A percentile compares a stretch with the other conserved stretches of the same genome.
phyloP scores from a whole-genome alignment of 2,329 filamentous ascomycete species.

The Arthroderma sp. region DNA sequence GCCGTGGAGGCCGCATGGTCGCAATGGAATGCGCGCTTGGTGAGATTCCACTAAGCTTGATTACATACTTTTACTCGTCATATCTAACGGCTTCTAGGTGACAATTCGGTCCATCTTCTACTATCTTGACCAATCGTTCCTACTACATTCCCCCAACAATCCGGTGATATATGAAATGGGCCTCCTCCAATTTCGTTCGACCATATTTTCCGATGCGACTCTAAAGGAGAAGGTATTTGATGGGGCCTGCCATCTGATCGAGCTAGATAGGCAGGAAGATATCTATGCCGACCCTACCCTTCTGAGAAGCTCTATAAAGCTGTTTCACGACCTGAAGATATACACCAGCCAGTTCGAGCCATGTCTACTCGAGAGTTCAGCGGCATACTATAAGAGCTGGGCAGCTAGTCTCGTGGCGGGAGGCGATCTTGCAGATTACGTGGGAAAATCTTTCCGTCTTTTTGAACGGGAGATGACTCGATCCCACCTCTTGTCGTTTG shows the following conservation, averaged over 20 bases:
- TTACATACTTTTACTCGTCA: background rate
- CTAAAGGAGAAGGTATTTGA: conserved; percentile 46
- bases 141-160: conserved; percentile 59
- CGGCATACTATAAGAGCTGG: conserved; percentile 56
- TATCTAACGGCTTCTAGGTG: conserved; percentile 37
- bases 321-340: conserved; percentile 73
- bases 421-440: conserved; percentile 60
- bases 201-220: conserved; percentile 43
- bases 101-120: conserved; percentile 81
- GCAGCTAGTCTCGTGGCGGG: conserved; percentile 52
- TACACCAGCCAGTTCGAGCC: conserved; percentile 74
- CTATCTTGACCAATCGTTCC: conserved; percentile 81
- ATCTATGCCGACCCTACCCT: conserved; percentile 49
- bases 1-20: conserved; percentile 55
- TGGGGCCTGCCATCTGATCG: conserved; percentile 66
- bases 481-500: conserved; percentile 70
- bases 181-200: conserved; percentile 58
- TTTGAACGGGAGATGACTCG: conserved; percentile 61
- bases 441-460: conserved; percentile 55
- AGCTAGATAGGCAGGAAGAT: conserved; percentile 52
- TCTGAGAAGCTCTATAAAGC: conserved; percentile 63
- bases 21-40: conserved; percentile 65
- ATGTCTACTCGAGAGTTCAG: conserved; percentile 55
- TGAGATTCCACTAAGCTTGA: conserved; percentile 31
- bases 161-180: conserved; percentile 71